Evolutionary conservation across 192 early-diverging fungal genomes (phyloP).

Genomic region (Helicostylum pulchrum): DNA sequence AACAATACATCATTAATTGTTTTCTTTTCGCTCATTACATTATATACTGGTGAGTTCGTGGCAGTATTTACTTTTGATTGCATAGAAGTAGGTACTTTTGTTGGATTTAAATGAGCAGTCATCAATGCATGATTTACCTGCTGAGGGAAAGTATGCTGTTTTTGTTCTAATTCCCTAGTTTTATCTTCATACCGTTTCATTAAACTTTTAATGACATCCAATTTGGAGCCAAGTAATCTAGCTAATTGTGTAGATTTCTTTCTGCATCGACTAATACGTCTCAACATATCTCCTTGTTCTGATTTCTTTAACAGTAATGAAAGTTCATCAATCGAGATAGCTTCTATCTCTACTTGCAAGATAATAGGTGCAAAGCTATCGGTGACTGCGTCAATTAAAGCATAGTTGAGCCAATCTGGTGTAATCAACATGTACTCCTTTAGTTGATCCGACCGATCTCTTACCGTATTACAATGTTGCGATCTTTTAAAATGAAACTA

Average conservation of each 20-base stretch:
- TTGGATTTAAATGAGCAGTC: neutral
- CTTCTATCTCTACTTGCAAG: slow-evolving; percentile 73
- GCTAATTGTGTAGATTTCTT: slow-evolving; percentile 47
- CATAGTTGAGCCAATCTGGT: slow-evolving; percentile 60
- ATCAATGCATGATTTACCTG: neutral
- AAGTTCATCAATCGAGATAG: slow-evolving; percentile 78
- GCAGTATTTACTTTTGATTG: neutral
- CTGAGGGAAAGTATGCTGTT: too few species aligned
- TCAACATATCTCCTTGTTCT: slow-evolving; percentile 56
- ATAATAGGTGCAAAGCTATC: slow-evolving; percentile 77
- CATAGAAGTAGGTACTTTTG: neutral
- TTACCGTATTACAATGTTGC: slow-evolving; percentile 63
- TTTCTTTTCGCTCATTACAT: slow-evolving; percentile 22
- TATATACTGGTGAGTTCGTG: neutral
- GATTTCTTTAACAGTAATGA: slow-evolving; percentile 72
- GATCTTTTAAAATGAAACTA: slow-evolving; percentile 67
- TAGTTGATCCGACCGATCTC: slow-evolving; percentile 69
- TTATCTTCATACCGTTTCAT: slow-evolving; percentile 55
- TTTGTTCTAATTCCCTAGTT: neutral
- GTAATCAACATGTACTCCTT: slow-evolving; percentile 62
- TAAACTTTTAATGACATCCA: slow-evolving; percentile 54
- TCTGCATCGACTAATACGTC: slow-evolving; percentile 49
- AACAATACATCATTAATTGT: slow-evolving; percentile 57
- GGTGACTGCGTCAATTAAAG: slow-evolving; percentile 77
- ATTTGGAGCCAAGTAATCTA: slow-evolving; percentile 47